Evolutionary conservation across 352 stramenopile genomes (phyloP).

Genomic region (Phytophthora vignae): DNA sequence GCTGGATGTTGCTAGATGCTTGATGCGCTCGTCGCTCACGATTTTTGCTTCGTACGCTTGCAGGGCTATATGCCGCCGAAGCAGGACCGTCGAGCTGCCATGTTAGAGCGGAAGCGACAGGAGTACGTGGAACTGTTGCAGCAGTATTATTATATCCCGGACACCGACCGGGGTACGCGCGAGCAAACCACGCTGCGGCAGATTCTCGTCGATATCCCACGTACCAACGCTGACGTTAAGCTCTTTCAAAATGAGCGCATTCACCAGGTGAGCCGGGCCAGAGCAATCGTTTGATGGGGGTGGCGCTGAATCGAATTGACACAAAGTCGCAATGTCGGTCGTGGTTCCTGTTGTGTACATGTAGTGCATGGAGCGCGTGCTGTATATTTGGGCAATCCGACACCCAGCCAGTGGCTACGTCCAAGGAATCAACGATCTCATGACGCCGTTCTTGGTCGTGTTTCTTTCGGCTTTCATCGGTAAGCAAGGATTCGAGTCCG

Average conservation of each 20-base stretch:
- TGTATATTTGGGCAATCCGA: slow-evolving; percentile 99
- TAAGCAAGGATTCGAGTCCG: slow-evolving; percentile 26
- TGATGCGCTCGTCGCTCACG: not conserved
- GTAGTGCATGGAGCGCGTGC: slow-evolving; percentile 94
- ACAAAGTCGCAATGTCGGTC: not conserved
- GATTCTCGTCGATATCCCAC: slow-evolving; percentile 99
- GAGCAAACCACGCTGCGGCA: slow-evolving; percentile 96
- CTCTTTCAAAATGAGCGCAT: slow-evolving; percentile 97
- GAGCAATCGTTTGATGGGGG: not conserved
- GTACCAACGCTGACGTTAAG: slow-evolving; percentile 96
- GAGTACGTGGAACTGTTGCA: slow-evolving; percentile 96
- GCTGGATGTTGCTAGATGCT: not conserved
- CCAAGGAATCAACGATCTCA: slow-evolving; percentile 99
- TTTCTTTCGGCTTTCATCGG: slow-evolving; percentile 93
- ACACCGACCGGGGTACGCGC: slow-evolving; percentile 93
- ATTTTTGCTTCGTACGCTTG: slow-evolving; percentile 75
- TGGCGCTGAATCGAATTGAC: slow-evolving; percentile 4
- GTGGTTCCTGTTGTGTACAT: slow-evolving; percentile 6
- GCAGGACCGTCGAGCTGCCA: slow-evolving; percentile 87
- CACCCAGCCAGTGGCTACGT: slow-evolving; percentile 99
- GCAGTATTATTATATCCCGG: slow-evolving; percentile 98
- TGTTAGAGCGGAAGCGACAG: slow-evolving; percentile 94
- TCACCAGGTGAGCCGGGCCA: slow-evolving; percentile 64
- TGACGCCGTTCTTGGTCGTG: slow-evolving; percentile 97
- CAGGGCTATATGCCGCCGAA: slow-evolving; percentile 97